These are phyloP conservation scores for Globisporangium mamillatum DNA, from an alignment of 352 stramenopile species.

Conservation along the genomic window DNA sequence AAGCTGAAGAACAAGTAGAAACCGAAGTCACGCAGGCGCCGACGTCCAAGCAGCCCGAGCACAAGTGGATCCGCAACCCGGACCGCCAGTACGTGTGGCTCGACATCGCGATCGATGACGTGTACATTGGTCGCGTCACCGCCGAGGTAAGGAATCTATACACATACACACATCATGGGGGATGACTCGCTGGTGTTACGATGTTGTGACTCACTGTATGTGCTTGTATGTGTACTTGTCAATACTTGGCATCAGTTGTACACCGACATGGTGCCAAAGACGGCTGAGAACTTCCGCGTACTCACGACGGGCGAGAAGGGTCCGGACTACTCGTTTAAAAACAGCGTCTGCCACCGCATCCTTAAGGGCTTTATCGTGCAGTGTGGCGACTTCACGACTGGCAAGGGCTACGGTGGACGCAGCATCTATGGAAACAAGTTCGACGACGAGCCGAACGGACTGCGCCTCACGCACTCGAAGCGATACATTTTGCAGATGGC, in stretches of 20 bases:
- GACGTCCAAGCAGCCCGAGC: constrained; percentile 3
- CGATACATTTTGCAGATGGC: constrained; percentile 94
- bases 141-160: constrained; percentile 39
- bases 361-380: constrained; percentile 99
- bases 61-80: constrained; percentile 51
- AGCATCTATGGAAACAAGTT: constrained; percentile 98
- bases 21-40: neutral
- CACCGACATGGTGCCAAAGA: constrained; percentile 95
- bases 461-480: constrained; percentile 77
- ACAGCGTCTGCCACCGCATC: constrained; percentile 96
- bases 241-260: constrained; percentile 64
- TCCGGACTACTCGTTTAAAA: constrained; percentile 94
- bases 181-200: neutral
- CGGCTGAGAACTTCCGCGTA: constrained; percentile 96
- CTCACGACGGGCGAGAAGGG: constrained; percentile 96
- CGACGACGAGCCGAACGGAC: constrained; percentile 94
- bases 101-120: constrained; percentile 78
- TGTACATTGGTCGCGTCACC: constrained; percentile 66
- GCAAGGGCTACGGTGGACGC: constrained; percentile 93
- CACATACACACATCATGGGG: neutral
- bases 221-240: neutral
- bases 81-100: constrained; percentile 85
- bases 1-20: neutral
- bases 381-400: constrained; percentile 93
- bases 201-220: neutral